Base-by-base conservation (phyloP, 345 rosid genomes). In the Stellera chamaejasme region DNA sequence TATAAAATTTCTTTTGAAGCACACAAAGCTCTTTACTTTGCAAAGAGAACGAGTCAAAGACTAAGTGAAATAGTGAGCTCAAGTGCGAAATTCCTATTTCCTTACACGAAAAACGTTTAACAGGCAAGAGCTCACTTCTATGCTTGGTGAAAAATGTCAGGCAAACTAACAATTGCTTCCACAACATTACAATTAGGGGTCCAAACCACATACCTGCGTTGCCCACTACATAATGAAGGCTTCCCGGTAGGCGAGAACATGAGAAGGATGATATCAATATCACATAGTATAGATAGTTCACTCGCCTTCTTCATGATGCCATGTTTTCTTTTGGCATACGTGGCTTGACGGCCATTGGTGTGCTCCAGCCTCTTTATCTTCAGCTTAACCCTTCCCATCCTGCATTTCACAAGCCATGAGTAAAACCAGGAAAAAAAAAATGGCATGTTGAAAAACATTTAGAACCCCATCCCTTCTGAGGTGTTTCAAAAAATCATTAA, bases 301-400 rank as follows among this genome's bases (percentile, higher is more conserved):
- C 64, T 78, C 14, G 96, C 92, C 72, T 87, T 87, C 69, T 87
- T 84, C 69, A 84, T 71, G 65, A 87, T 82, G 61, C 92, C 89
- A 73, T 76, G 66, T 66, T 72, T 84, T 69, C 96, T 80, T 68
- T 87, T 78, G 56, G 83, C 77, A 64, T 76, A 87, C 50, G 92
- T 84, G 41, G 72, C 78, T 76, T 84, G 92, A 53, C 89, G 85
- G 64, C 73, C 89, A 69, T 77, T 80, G 15, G 76, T 68, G 60
- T 72, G 82, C 71, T 84, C 89, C 70, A 84, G 64, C 70, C 68
- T 80, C 78, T 77, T 78, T 69, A 87, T 87, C 76, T 78, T 78
- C 42, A 82, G 81, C 76, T 84, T 87, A 61, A 84, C 92, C 77
- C 92, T 72, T 50, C 89, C 96, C 92, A 84, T 87, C 77, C 84